phyloP scores from a whole-genome alignment of 139 green algal species.

The Astrephomene gubernaculifera region DNA sequence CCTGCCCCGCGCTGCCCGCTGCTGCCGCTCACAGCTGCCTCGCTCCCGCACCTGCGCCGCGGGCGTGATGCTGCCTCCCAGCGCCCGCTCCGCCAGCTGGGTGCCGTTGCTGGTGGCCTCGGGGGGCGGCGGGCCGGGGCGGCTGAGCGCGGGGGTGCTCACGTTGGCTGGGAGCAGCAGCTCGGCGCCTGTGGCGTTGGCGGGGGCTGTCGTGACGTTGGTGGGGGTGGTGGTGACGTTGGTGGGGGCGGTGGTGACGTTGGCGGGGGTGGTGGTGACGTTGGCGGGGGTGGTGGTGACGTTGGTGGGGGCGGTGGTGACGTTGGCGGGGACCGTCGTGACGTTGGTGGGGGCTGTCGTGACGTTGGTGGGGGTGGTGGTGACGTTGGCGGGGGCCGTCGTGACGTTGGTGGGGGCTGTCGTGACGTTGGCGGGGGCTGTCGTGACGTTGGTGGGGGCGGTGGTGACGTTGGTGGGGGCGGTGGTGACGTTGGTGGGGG shows the following conservation, averaged over 20 bases:
- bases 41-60: not conserved
- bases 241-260: not conserved
- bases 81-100: slow-evolving; percentile 5
- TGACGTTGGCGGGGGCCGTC: not conserved
- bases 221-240: not conserved
- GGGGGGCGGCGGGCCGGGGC: not conserved
- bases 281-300: not conserved
- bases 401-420: slow-evolving; percentile 1
- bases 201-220: not conserved
- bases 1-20: no score
- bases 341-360: not conserved
- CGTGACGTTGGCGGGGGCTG: not conserved
- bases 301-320: not conserved
- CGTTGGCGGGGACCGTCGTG: no score
- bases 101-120: slow-evolving; percentile 22
- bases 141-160: not conserved
- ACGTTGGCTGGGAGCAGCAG: slow-evolving; percentile 2
- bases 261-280: not conserved
- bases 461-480: not conserved
- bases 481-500: not conserved
- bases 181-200: not conserved
- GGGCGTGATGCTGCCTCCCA: slow-evolving; percentile 15
- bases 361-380: not conserved
- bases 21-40: no score
- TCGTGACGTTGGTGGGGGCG: not conserved